Evolutionary conservation across 2,329 filamentous ascomycete genomes (phyloP).

Genomic region (Sclerotinia nivalis): DNA sequence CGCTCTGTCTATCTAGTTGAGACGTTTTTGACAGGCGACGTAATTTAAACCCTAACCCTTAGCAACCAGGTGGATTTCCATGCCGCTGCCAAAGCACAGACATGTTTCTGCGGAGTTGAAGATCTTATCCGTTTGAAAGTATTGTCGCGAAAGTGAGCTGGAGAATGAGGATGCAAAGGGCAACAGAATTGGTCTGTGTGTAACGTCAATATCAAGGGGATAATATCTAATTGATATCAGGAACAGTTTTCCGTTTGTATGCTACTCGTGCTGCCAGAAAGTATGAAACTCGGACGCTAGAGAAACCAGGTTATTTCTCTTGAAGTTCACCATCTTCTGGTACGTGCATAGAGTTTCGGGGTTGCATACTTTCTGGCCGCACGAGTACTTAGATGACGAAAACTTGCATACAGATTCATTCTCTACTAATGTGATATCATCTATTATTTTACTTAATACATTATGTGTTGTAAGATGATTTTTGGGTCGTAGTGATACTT

Average conservation of each 20-base stretch:
- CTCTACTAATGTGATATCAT: neutral
- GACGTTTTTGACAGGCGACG: neutral
- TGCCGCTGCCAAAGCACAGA: conserved; percentile 2
- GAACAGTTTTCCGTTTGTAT: neutral
- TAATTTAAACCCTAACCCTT: neutral
- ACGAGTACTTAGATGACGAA: neutral
- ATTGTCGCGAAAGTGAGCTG: neutral
- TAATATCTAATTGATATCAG: neutral
- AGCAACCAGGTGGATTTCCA: neutral
- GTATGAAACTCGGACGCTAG: too few relatives aligned
- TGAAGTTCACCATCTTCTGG: too few relatives aligned
- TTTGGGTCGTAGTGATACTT: neutral
- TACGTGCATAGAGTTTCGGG: too few relatives aligned
- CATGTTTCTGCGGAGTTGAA: neutral
- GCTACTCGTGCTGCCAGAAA: neutral
- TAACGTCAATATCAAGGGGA: neutral
- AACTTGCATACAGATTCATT: neutral
- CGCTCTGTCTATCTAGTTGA: neutral
- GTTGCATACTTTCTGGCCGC: too few relatives aligned
- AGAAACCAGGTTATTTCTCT: too few relatives aligned
- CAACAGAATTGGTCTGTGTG: neutral
- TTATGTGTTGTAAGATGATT: neutral
- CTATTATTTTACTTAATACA: neutral
- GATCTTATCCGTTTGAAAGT: neutral
- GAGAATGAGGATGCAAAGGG: neutral